Base-by-base conservation (phyloP, 148 eudicot genomes). In the Rhododendron griersonianum region DNA sequence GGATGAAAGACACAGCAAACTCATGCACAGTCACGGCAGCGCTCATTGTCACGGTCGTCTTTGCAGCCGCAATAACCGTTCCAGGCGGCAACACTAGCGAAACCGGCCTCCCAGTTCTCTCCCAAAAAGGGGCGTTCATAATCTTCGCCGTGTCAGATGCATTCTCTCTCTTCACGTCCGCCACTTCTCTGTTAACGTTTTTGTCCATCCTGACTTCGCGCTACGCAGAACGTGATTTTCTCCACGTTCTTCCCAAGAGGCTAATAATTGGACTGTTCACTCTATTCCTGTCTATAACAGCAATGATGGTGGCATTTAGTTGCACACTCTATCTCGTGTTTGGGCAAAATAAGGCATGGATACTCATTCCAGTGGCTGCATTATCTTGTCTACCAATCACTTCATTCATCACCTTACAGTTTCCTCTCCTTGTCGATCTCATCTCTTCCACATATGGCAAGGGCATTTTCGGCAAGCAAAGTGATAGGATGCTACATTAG, bases 1-100 rank as follows among this genome's bases (percentile, higher is more conserved):
- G 69, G 71, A 55, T 81, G 83, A 81, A 55, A 81, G 69, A 18
- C 47, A 55, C 71, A 8, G 69, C 83, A 55, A 81, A 81, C 21
- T 81, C 67, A 8, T 81, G 69, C 45, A 35, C 83, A 35, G 35
- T 81, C 5, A 11, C 30, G 1, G 69, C 69, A 55, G 11, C 69
- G 30, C 25, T 55, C 6, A 33, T 81, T 81, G 83, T 35, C 25
- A 53, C 28, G 1, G 16, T 81, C 7, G 69, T 55, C 19, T 81
- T 81, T 53, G 83, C 71, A 35, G 83, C 83, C 0, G 47, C 69
- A 10, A 18, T 81, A 6, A 53, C 71, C 1, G 30, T 81, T 1
- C 83, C 47, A 0, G 47, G 83, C 2, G 83, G 83, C 44, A 53
- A 33, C 67, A 33, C 18, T 7, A 15, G 23, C 7, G 2, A 57